These are phyloP conservation scores for Candida sonorensis DNA, from an alignment of 805 yeast species.

Conservation along the genomic window DNA sequence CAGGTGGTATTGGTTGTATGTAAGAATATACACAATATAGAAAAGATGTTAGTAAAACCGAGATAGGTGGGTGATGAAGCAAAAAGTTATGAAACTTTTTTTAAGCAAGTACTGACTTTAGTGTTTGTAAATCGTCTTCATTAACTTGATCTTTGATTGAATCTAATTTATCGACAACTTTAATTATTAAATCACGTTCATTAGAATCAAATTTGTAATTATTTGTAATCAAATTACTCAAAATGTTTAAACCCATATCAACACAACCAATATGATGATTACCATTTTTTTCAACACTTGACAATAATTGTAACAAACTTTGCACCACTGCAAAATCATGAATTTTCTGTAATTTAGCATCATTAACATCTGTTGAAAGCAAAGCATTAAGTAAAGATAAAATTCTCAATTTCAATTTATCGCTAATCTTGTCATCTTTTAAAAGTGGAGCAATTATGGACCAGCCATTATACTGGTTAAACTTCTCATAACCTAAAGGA, in stretches of 20 bases:
- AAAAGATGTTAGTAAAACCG: constrained; percentile 3
- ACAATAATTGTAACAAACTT: constrained; percentile 26
- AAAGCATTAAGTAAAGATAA: constrained; percentile 45
- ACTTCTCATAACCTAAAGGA: constrained; percentile 44
- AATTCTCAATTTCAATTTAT: constrained; percentile 44
- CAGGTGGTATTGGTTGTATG: no score
- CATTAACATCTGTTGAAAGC: constrained; percentile 43
- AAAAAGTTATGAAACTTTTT: not conserved
- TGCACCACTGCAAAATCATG: constrained; percentile 28
- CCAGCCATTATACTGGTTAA: constrained; percentile 61
- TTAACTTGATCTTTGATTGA: constrained; percentile 42
- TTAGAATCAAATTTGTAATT: constrained; percentile 38
- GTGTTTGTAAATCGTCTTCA: constrained; percentile 44
- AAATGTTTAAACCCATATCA: constrained; percentile 49
- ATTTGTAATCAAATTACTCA: constrained; percentile 38
- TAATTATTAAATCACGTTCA: constrained; percentile 33
- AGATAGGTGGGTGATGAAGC: no score
- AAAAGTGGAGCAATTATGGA: constrained; percentile 31
- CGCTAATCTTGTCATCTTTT: constrained; percentile 8
- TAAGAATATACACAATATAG: no score
- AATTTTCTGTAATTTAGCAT: constrained; percentile 34
- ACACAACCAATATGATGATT: constrained; percentile 41
- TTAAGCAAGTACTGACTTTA: constrained; percentile 34
- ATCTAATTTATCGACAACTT: constrained; percentile 33
- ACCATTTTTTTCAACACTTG: constrained; percentile 18